Percentiles rank a stretch among this genome's conserved stretches.
Evolutionary conservation across 805 yeast genomes (phyloP).

Genomic region (Kazachstania africana): DNA sequence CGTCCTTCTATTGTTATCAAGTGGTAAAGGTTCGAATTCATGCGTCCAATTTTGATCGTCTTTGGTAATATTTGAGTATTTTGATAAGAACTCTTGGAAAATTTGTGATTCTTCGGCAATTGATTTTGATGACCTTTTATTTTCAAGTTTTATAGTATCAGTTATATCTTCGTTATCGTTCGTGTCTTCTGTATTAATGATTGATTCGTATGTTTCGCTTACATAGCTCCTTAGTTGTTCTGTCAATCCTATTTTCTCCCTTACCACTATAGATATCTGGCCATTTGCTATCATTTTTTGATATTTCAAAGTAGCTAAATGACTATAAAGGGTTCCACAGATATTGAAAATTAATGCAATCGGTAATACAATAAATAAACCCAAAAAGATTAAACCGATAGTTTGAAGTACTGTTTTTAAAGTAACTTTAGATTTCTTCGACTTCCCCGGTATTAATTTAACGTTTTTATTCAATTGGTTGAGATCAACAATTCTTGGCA

Average conservation of each 20-base stretch:
- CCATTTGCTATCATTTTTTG: constrained; percentile 16
- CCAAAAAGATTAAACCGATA: constrained; percentile 1
- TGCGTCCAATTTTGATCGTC: constrained; percentile 6
- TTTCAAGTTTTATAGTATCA: background rate
- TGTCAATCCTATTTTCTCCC: constrained; percentile 15
- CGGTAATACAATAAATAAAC: constrained; percentile 13
- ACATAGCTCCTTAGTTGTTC: constrained; percentile 15
- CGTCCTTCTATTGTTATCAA: constrained; percentile 28
- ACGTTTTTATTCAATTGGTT: constrained; percentile 8
- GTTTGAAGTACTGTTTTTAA: background rate
- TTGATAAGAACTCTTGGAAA: constrained; percentile 19
- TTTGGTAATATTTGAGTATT: constrained; percentile 15
- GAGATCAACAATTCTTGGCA: constrained; percentile 21
- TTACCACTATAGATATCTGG: constrained; percentile 11
- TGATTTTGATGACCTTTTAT: constrained; percentile 1
- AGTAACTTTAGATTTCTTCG: background rate
- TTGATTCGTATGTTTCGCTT: constrained; percentile 15
- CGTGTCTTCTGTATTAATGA: constrained; percentile 9
- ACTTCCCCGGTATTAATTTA: constrained; percentile 1
- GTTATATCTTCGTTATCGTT: constrained; percentile 4
- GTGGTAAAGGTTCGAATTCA: constrained; percentile 18
- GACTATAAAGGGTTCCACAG: constrained; percentile 22
- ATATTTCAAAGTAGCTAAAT: constrained; percentile 16
- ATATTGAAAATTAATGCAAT: constrained; percentile 17
- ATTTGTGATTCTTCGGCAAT: constrained; percentile 4